Base-by-base conservation (phyloP, 495 filamentous ascomycete species). In the Paragyromitra xinjiangensis region DNA sequence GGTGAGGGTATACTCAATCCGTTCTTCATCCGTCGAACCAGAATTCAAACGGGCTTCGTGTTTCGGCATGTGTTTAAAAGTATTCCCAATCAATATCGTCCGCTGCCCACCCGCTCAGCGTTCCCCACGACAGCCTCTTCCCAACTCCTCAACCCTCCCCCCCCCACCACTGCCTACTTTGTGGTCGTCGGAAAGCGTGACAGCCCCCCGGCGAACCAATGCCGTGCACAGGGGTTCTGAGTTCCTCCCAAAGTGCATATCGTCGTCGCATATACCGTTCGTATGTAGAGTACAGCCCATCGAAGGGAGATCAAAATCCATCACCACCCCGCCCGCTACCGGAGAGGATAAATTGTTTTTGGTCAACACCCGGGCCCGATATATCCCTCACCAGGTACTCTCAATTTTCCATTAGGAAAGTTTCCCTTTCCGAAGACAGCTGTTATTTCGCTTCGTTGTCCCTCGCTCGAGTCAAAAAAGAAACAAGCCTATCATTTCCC, bases 341-440 rank as follows among this genome's bases (percentile, higher is more conserved):
- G 42, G 61, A 71, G 67, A 78, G 73, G 63, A 79, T 79, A 78
- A 79, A 79, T 79, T 72, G 75, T 71, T 72, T 79, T 63, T 61
- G 39, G 50, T 77, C 75, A 78, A 79, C 77, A 78, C 64, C 67
- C 75, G 64, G 58, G 58, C 69, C 74, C 68, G 73, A 66, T 71
- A 79, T 79, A 78, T 79, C 77, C 77, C 77, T 79, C 77, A 79
- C 65, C 68, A 77, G 75, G 66, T 78, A 71, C 71, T 67, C 64
- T 75, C 22, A 50, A 64, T 61, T 77, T 42, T 44, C 69, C 62
- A 29, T 55, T 66, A 50, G 50, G 62, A 42, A 68, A 63, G n/a
- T 66, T 37, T 65, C 51, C 71, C 63, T 34, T 74, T 44, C 55
- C 42, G 62, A 42, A 74, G 22, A 61, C 59, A 75, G 24, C 59